Evolutionary conservation across 2,329 filamentous ascomycete genomes (phyloP).

Genomic region (Ophiostoma sp.): DNA sequence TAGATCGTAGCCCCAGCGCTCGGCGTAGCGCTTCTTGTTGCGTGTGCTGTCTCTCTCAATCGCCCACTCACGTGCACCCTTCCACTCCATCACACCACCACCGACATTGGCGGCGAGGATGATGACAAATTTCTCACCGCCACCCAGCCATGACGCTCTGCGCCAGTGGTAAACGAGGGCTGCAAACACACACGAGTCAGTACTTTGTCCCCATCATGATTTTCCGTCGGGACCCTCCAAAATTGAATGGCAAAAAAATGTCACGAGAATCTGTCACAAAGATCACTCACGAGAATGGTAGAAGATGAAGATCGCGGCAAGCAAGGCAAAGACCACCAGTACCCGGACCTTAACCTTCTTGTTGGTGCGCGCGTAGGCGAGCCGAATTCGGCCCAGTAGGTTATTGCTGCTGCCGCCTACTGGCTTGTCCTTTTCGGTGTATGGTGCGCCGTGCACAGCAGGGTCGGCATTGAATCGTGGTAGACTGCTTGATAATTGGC

Average conservation of each 20-base stretch:
- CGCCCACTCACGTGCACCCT: constrained; percentile 93
- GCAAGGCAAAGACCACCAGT: constrained; percentile 52
- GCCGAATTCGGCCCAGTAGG: constrained; percentile 42
- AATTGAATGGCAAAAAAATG: too few relatives aligned
- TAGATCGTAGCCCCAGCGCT: constrained; percentile 87
- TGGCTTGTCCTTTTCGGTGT: constrained; percentile 73
- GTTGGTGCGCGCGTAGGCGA: constrained; percentile 47
- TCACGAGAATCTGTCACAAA: too few relatives aligned
- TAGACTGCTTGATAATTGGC: constrained; percentile 71
- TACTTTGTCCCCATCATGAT: too few relatives aligned
- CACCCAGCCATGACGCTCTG: constrained; percentile 66
- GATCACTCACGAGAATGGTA: constrained; percentile 65
- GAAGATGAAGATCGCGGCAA: constrained; percentile 59
- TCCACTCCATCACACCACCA: constrained; percentile 98
- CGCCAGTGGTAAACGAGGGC: constrained; percentile 60
- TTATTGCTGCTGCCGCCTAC: constrained; percentile 35
- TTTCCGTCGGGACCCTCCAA: too few relatives aligned
- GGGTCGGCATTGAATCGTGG: constrained; percentile 53
- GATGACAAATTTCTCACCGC: constrained; percentile 86
- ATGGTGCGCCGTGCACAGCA: constrained; percentile 31
- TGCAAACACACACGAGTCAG: constrained; percentile 28
- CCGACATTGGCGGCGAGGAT: constrained; percentile 91
- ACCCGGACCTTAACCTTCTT: constrained; percentile 62
- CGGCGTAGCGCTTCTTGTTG: constrained; percentile 87
- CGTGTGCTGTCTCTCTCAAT: constrained; percentile 93